A percentile compares a stretch with the other conserved stretches of the same genome.
These are phyloP conservation scores for Podospora pseudoanserina DNA, from an alignment of 495 filamentous ascomycete species.

Conservation along the genomic window DNA sequence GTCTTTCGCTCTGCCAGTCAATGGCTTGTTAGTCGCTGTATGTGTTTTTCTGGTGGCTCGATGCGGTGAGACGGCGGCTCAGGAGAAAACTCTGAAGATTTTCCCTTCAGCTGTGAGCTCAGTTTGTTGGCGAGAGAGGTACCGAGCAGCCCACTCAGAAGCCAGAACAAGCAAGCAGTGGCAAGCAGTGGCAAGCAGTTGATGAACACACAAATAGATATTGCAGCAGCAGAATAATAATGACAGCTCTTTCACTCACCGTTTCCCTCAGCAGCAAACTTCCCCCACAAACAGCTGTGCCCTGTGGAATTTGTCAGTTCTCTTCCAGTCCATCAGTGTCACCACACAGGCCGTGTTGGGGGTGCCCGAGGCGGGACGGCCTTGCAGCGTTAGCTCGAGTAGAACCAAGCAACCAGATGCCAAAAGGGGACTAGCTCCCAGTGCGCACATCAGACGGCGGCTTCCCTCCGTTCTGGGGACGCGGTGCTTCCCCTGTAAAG, in stretches of 20 bases:
- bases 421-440: not conserved
- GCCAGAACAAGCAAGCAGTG: not conserved
- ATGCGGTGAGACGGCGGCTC: slow-evolving; percentile 4
- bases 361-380: not conserved
- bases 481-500: slow-evolving; percentile 2
- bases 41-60: not conserved
- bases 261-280: not conserved
- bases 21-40: not conserved
- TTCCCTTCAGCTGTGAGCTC: not conserved
- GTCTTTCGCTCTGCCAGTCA: not conserved
- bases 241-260: not conserved
- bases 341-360: not conserved
- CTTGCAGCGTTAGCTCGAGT: slow-evolving; percentile 6
- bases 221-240: not conserved
- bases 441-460: slow-evolving; percentile 5
- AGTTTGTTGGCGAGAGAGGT: not conserved
- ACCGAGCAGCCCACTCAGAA: not conserved
- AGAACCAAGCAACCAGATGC: not conserved
- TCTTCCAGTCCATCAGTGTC: not conserved
- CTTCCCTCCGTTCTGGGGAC: slow-evolving; percentile 3
- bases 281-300: not conserved
- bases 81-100: slow-evolving; percentile 3
- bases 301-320: not conserved
- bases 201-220: not conserved
- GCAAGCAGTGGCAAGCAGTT: not conserved